Evolutionary conservation across 169 alveolate species (phyloP).

Genomic region (Cryptosporidium ubiquitum): DNA sequence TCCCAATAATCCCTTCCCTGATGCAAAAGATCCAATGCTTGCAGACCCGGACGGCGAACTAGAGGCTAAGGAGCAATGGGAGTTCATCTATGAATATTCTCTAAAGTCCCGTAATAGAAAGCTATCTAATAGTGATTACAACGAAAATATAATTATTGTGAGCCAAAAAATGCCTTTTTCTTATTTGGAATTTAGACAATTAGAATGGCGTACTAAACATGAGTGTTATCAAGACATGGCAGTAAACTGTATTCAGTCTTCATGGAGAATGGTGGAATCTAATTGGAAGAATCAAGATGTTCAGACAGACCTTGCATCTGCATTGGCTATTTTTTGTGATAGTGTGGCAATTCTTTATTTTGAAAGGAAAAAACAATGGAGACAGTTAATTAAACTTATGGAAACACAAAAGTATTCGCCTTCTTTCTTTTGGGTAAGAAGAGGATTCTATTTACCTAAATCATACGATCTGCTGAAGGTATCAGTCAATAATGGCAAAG

Average conservation of each 20-base stretch:
- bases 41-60: constrained; percentile 68
- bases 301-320: constrained; percentile 62
- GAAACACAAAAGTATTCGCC: constrained; percentile 16
- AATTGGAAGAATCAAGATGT: constrained; percentile 25
- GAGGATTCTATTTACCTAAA: constrained; percentile 50
- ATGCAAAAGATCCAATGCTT: constrained; percentile 51
- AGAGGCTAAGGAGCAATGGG: constrained; percentile 68
- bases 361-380: constrained; percentile 70
- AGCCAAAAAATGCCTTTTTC: constrained; percentile 56
- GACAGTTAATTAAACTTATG: constrained; percentile 45
- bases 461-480: constrained; percentile 2
- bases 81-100: constrained; percentile 42
- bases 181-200: constrained; percentile 49
- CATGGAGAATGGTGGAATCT: constrained; percentile 68
- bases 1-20: constrained; percentile 43
- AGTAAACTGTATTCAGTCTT: constrained; percentile 57
- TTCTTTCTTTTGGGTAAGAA: constrained; percentile 54
- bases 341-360: constrained; percentile 28
- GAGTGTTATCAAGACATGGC: constrained; percentile 73
- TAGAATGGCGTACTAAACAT: constrained; percentile 64
- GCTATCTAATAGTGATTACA: not conserved
- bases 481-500: constrained; percentile 23
- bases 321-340: constrained; percentile 70
- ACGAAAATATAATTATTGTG: constrained; percentile 24
- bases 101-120: not conserved